Conservation (phyloP, 129 eudicot genomes). For the Chrysanthemum seticuspe region DNA sequence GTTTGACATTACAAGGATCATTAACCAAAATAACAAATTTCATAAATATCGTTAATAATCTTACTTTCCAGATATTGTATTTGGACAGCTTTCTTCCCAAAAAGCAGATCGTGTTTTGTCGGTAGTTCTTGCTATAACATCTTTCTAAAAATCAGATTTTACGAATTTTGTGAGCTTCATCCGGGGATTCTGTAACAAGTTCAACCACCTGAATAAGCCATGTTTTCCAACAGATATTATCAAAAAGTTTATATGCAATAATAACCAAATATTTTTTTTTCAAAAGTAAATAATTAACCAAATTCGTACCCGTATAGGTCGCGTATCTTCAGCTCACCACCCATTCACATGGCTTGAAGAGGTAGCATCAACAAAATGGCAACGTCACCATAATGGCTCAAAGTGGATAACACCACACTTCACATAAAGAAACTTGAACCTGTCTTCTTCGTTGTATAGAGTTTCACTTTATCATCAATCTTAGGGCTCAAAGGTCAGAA, state of each 20-base stretch:
- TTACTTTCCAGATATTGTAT: conserved; percentile 51
- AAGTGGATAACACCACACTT: conserved; percentile 16
- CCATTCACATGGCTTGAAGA: too few species aligned
- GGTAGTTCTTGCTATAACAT: conserved; percentile 11
- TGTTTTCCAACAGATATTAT: neutral
- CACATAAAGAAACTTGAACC: conserved; percentile 26
- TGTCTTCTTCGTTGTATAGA: conserved; percentile 17
- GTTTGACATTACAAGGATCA: too few species aligned
- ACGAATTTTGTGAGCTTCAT: conserved; percentile 18
- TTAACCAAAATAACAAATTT: too few species aligned
- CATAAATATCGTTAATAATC: neutral
- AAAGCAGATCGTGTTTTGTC: neutral
- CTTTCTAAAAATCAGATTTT: conserved; percentile 20
- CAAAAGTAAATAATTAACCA: too few species aligned
- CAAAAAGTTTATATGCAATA: neutral
- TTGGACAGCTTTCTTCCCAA: conserved; percentile 59
- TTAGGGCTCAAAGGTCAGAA: too few species aligned
- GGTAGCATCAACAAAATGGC: conserved; percentile 18
- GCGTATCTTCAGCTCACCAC: too few species aligned
- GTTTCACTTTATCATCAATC: conserved; percentile 20
- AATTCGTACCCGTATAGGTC: too few species aligned
- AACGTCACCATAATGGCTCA: neutral
- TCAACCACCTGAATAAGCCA: conserved; percentile 22
- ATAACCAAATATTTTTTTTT: too few species aligned
- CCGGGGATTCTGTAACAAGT: conserved; percentile 25